Evolutionary conservation across 176 grass and related monocot species (phyloP), one percentile per base, ranked within the genome.

Genomic region (Alopecurus myosuroides): DNA sequence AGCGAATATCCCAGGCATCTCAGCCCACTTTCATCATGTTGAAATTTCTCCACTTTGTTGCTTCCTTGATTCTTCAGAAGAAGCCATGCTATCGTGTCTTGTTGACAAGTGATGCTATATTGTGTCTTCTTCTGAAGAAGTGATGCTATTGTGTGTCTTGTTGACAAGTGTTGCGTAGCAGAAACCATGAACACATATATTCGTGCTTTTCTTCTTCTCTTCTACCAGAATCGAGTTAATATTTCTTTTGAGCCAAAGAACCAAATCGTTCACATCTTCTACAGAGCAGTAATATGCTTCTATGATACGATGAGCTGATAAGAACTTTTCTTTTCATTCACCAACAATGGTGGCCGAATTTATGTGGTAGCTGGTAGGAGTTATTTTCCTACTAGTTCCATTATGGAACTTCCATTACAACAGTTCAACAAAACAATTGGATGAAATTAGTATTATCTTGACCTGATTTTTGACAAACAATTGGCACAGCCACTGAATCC

Each of bases 281-380:
- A 50, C 44, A 74, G 44, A 74, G 31, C 26, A 74, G 15, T 33
- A 50, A 51, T 9, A 75, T 51, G 46, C 29, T 75, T 51, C n/a
- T 75, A 33, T 75, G 72, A 51, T 75, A 75, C 5, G 72, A 75
- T 75, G 51, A 75, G 62, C 66, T 12, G 20, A 12, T 69, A 69
- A 40, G 20, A 69, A 69, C 35, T 28, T 57, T 55, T 25, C 10
- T 12, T 23, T 3, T 23, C 22, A 4, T 23, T 57, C 9, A 4
- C 22, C 3, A 57, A 12, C 9, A 5, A 57, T n/a, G n/a, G n/a
- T n/a, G n/a, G n/a, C n/a, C n/a, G n/a, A n/a, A n/a, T n/a, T n/a
- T n/a, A n/a, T n/a, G n/a, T n/a, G n/a, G n/a, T n/a, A n/a, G n/a
- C n/a, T n/a, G n/a, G n/a, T n/a, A n/a, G n/a, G n/a, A n/a, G n/a